A percentile compares a stretch with the other conserved stretches of the same genome.
phyloP scores from a whole-genome alignment of 2,329 filamentous ascomycete species.

The Alternaria consortialis region DNA sequence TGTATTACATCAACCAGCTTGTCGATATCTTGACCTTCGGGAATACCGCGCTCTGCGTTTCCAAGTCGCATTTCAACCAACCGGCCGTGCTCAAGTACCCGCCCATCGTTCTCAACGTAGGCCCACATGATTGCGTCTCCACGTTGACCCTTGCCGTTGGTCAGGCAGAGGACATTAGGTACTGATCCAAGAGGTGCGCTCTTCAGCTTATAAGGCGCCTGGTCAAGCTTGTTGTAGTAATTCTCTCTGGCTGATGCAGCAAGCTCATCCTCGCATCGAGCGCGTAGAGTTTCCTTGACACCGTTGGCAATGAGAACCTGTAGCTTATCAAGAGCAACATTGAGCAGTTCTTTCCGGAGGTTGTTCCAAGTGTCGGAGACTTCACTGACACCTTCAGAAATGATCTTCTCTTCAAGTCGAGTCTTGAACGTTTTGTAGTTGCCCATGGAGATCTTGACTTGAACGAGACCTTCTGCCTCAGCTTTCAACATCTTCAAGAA shows the following conservation, averaged over 20 bases:
- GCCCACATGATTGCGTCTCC: conserved; percentile 87
- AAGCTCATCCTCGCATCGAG: conserved; percentile 91
- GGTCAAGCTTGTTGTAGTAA: conserved; percentile 88
- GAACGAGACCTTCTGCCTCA: conserved; percentile 90
- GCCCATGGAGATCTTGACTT: conserved; percentile 81
- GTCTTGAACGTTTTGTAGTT: conserved; percentile 78
- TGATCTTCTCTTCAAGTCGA: conserved; percentile 82
- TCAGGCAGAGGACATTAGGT: conserved; percentile 85
- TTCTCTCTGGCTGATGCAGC: conserved; percentile 88
- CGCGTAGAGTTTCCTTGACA: conserved; percentile 92
- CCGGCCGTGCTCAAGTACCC: conserved; percentile 87
- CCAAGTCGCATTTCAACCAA: conserved; percentile 78
- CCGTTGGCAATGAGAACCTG: conserved; percentile 86
- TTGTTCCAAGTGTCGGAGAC: conserved; percentile 95
- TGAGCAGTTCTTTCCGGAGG: conserved; percentile 83
- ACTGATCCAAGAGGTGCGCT: conserved; percentile 88
- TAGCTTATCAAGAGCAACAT: conserved; percentile 81
- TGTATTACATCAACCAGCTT: conserved; percentile 81
- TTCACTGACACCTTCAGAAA: conserved; percentile 95
- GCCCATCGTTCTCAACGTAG: conserved; percentile 91
- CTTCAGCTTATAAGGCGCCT: conserved; percentile 94
- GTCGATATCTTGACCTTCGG: conserved; percentile 71
- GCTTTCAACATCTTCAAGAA: conserved; percentile 98
- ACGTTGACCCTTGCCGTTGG: conserved; percentile 83
- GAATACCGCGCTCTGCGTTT: conserved; percentile 71